Conservation (phyloP, 2,329 filamentous ascomycete genomes). For the Alternaria triticina region DNA sequence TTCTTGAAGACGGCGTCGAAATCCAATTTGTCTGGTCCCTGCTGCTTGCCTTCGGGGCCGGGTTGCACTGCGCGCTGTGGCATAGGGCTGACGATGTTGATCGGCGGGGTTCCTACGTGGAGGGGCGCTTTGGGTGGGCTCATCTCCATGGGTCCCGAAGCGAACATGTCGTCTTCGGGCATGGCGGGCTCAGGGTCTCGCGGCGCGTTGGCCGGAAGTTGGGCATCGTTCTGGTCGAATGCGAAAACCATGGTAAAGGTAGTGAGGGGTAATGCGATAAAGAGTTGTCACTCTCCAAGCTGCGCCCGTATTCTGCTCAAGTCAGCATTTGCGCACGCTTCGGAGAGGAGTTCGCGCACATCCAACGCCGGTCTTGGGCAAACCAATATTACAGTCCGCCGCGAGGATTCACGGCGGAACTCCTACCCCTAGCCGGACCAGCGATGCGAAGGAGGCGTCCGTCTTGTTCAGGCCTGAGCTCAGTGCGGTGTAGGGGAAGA, state of each 20-base stretch:
- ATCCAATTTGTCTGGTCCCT: slow-evolving; percentile 46
- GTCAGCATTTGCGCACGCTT: slow-evolving; percentile 28
- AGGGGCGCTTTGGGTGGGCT: slow-evolving; percentile 26
- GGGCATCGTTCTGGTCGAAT: slow-evolving; percentile 44
- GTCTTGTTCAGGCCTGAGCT: slow-evolving; percentile 47
- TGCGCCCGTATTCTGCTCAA: slow-evolving; percentile 25
- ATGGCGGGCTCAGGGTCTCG: slow-evolving; percentile 6
- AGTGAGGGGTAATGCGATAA: slow-evolving; percentile 14
- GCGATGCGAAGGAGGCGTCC: slow-evolving; percentile 56
- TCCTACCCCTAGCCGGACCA: slow-evolving; percentile 56
- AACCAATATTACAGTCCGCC: slow-evolving; percentile 58
- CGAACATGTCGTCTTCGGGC: slow-evolving; percentile 25
- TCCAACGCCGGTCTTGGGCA: slow-evolving; percentile 25
- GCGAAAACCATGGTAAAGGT: slow-evolving; percentile 41
- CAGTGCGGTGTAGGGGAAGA: slow-evolving; percentile 42
- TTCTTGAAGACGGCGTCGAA: slow-evolving; percentile 47
- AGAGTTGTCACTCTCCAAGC: slow-evolving; percentile 12
- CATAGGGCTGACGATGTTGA: slow-evolving; percentile 43
- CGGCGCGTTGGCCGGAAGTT: slow-evolving; percentile 24
- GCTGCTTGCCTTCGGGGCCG: slow-evolving; percentile 27
- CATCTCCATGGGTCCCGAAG: slow-evolving; percentile 33
- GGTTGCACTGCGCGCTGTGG: slow-evolving; percentile 37
- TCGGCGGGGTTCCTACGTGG: slow-evolving; percentile 45
- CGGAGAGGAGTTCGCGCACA: slow-evolving; percentile 27
- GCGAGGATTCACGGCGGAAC: slow-evolving; percentile 57